Percentiles rank a stretch among this genome's conserved stretches.
Evolutionary conservation across 148 eudicot genomes (phyloP).

Genomic region (Dianthus caryophyllus): DNA sequence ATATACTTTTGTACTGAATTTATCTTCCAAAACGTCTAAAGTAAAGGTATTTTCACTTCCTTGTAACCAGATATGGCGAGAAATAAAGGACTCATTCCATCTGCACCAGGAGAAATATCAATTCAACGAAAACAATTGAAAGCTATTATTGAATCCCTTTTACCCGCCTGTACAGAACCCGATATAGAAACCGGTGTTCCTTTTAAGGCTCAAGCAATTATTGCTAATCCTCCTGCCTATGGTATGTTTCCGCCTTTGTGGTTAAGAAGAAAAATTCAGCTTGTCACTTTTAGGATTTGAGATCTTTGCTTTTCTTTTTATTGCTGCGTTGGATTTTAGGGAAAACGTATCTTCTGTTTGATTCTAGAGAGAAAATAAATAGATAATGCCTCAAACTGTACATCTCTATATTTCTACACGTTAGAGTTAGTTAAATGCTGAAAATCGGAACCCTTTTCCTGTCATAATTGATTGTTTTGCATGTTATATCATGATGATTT

Average conservation of each 20-base stretch:
- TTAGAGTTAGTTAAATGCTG: neutral
- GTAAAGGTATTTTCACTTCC: slow-evolving; percentile 10
- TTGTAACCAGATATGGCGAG: slow-evolving; percentile 38
- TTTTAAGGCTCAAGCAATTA: slow-evolving; percentile 39
- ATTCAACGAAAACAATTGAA: slow-evolving; percentile 38
- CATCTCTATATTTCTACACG: neutral
- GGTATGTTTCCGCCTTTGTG: slow-evolving; percentile 30
- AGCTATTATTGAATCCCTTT: slow-evolving; percentile 36
- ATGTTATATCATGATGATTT: neutral
- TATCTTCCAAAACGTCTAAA: slow-evolving; percentile 7
- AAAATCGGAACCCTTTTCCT: neutral
- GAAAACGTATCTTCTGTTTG: neutral
- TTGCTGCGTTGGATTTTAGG: neutral
- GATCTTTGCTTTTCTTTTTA: neutral
- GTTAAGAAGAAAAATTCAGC: neutral
- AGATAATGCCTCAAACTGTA: neutral
- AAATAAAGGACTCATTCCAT: slow-evolving; percentile 44
- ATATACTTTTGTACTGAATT: neutral
- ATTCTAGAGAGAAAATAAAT: neutral
- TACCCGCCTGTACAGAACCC: slow-evolving; percentile 42
- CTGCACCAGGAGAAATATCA: slow-evolving; percentile 38
- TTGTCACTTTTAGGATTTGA: neutral
- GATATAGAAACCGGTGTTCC: slow-evolving; percentile 27
- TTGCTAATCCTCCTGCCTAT: slow-evolving; percentile 46
- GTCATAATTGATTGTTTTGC: neutral